Evolutionary conservation across 2,329 filamentous ascomycete genomes (phyloP).

Genomic region (Penicillium sp.): DNA sequence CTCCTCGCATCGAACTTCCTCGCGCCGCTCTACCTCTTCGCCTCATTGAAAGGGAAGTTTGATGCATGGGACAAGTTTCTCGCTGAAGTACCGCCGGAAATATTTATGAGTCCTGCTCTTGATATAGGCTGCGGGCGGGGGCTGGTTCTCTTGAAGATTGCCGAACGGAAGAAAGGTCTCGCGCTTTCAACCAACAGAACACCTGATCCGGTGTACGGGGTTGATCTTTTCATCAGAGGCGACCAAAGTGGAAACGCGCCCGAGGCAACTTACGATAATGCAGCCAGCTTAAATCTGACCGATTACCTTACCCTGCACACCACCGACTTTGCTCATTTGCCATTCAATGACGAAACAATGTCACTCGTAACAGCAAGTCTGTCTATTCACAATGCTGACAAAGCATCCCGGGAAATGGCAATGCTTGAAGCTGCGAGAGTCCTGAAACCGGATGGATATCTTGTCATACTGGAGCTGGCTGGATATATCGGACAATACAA

Average conservation of each 20-base stretch:
- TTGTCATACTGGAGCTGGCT: not conserved
- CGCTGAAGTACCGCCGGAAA: not conserved
- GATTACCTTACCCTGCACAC: not conserved
- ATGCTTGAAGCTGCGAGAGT: not conserved
- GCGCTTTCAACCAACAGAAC: not conserved
- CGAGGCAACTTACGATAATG: slow-evolving; percentile 3
- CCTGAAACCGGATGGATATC: not conserved
- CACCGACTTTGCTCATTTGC: not conserved
- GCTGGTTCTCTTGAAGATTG: slow-evolving; percentile 1
- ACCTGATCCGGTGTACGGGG: not conserved
- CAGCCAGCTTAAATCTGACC: not conserved
- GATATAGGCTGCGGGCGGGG: slow-evolving; percentile 1
- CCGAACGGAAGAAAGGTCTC: not conserved
- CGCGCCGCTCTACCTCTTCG: not conserved
- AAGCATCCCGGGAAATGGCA: not conserved
- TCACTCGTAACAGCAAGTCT: not conserved
- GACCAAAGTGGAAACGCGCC: slow-evolving; percentile 1
- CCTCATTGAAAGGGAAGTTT: not conserved
- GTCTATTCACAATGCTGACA: not conserved
- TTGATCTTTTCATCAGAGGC: slow-evolving; percentile 1
- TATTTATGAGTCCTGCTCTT: not conserved
- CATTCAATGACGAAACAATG: not conserved
- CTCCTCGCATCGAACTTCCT: not conserved
- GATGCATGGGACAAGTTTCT: not conserved
- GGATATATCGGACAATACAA: not conserved